Evolutionary conservation across 2,329 filamentous ascomycete species (phyloP).

Genomic region (Scleromitrula shiraiana): DNA sequence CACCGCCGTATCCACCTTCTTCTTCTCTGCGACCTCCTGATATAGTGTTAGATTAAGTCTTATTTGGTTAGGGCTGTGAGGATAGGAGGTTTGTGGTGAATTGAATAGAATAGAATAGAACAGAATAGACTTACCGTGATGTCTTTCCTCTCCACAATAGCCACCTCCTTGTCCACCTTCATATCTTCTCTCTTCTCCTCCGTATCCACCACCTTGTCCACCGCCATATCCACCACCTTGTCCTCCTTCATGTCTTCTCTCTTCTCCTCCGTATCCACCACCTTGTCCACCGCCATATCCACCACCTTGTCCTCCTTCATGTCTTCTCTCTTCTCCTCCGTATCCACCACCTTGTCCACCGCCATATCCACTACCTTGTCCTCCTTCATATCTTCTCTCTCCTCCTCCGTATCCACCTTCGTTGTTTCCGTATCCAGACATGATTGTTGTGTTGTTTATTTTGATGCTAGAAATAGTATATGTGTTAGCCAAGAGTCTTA

Average conservation of each 20-base stretch:
- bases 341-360: slow-evolving; percentile 22
- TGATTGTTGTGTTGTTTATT: too few relatives aligned
- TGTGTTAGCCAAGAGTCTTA: neutral
- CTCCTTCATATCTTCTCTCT: slow-evolving; percentile 5
- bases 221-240: neutral
- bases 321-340: neutral
- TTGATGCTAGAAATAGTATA: neutral
- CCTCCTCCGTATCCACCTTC: neutral
- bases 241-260: neutral
- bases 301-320: too few relatives aligned
- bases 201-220: neutral
- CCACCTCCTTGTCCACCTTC: slow-evolving; percentile 11
- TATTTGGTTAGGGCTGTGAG: too few relatives aligned
- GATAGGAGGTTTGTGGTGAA: too few relatives aligned
- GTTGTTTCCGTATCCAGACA: slow-evolving; percentile 8
- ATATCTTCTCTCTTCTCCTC: neutral
- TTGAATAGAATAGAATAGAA: too few relatives aligned
- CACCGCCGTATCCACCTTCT: slow-evolving; percentile 13
- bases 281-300: slow-evolving; percentile 10
- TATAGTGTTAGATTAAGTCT: neutral
- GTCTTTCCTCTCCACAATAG: slow-evolving; percentile 9
- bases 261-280: slow-evolving; percentile 19
- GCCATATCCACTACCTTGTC: slow-evolving; percentile 6
- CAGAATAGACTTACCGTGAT: neutral
- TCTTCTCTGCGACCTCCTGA: slow-evolving; percentile 1